phyloP scores from a whole-genome alignment of 169 alveolate genomes.

The Plasmodium inui region DNA sequence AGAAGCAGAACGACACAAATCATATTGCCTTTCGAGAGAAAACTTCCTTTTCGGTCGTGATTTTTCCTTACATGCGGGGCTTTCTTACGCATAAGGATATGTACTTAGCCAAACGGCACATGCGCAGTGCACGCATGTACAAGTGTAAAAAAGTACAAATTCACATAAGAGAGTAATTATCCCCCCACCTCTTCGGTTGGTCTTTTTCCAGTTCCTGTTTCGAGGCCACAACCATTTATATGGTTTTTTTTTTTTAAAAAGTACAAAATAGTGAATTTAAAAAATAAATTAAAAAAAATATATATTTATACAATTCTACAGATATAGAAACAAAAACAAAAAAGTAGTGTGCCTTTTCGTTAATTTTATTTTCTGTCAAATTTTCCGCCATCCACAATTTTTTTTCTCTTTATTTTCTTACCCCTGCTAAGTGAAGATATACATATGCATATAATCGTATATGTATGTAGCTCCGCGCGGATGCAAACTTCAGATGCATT shows the following conservation, averaged over 20 bases:
- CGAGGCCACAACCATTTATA: background rate
- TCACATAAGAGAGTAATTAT: background rate
- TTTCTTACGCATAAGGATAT: background rate
- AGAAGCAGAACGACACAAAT: background rate
- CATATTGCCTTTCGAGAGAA: background rate
- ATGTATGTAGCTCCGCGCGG: background rate
- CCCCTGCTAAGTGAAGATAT: background rate
- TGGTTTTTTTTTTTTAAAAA: background rate
- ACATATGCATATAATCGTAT: background rate
- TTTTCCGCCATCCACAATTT: background rate
- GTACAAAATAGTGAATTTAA: background rate
- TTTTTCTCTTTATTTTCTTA: background rate
- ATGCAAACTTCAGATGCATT: background rate
- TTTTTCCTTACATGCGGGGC: background rate
- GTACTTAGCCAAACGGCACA: background rate
- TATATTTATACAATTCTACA: background rate
- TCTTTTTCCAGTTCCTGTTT: background rate
- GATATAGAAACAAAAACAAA: background rate
- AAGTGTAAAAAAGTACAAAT: background rate
- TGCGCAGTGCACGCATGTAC: background rate
- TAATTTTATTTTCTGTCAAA: background rate
- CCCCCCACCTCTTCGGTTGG: background rate
- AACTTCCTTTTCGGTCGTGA: background rate
- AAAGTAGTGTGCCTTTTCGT: background rate
- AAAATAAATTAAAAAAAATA: background rate